These are phyloP conservation scores for Penicillium hordei DNA, from an alignment of 2,329 filamentous ascomycete species.

Conservation along the genomic window DNA sequence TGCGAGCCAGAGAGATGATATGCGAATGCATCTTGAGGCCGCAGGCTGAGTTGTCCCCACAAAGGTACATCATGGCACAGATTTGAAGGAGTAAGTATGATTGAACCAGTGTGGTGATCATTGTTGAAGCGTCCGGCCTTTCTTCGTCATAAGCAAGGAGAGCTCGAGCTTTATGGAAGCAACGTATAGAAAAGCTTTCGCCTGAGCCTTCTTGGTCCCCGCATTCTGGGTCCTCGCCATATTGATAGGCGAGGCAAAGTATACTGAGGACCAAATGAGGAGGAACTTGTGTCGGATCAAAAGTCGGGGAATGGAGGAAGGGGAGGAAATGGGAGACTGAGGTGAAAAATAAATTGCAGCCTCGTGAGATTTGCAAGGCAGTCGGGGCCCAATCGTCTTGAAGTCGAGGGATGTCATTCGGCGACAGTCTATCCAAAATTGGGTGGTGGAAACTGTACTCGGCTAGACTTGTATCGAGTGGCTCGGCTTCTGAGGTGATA, in stretches of 20 bases:
- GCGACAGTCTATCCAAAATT: slow-evolving; percentile 1
- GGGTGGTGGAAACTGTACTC: slow-evolving; percentile 1
- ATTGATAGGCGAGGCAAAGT: slow-evolving; percentile 42
- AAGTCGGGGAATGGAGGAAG: slow-evolving; percentile 41
- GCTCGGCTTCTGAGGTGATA: neutral
- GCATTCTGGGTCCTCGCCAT: slow-evolving; percentile 40
- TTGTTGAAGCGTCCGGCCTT: slow-evolving; percentile 7
- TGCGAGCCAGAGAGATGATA: slow-evolving; percentile 43
- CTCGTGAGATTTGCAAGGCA: slow-evolving; percentile 30
- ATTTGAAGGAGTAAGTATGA: slow-evolving; percentile 44
- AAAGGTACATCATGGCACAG: slow-evolving; percentile 48
- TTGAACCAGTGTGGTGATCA: slow-evolving; percentile 37
- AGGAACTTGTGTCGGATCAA: slow-evolving; percentile 29
- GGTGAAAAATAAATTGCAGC: slow-evolving; percentile 39
- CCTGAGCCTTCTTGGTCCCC: slow-evolving; percentile 28
- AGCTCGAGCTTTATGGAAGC: slow-evolving; percentile 35
- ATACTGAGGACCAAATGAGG: slow-evolving; percentile 37
- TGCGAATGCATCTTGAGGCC: slow-evolving; percentile 43
- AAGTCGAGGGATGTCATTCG: slow-evolving; percentile 6
- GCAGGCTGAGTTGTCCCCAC: slow-evolving; percentile 36
- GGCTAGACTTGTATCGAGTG: neutral
- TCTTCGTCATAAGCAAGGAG: slow-evolving; percentile 26
- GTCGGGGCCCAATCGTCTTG: slow-evolving; percentile 37
- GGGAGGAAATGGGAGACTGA: slow-evolving; percentile 42
- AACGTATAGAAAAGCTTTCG: slow-evolving; percentile 31